phyloP scores from a whole-genome alignment of 495 filamentous ascomycete species.

The Xylaria castorea region DNA sequence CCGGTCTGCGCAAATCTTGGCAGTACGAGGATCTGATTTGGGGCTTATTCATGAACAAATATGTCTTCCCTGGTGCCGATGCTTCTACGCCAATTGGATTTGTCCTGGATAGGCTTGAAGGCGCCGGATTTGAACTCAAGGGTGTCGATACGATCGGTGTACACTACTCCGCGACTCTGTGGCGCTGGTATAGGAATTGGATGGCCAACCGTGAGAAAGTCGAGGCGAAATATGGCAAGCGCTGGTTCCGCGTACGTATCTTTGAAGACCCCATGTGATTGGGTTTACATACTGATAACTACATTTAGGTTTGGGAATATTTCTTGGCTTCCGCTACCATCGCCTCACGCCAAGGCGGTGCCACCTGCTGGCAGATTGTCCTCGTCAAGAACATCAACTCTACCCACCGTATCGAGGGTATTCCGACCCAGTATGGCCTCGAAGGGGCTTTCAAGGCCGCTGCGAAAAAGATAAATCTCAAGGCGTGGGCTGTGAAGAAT shows the following conservation, averaged over 20 bases:
- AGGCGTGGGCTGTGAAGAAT: conserved; percentile 53
- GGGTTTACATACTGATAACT: neutral
- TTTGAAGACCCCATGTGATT: neutral
- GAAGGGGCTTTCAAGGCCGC: conserved; percentile 67
- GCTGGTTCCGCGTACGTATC: conserved; percentile 90
- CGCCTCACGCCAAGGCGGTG: conserved; percentile 87
- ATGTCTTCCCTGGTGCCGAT: conserved; percentile 88
- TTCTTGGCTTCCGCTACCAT: conserved; percentile 96
- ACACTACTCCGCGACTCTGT: conserved; percentile 96
- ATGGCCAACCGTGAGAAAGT: conserved; percentile 95
- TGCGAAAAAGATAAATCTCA: conserved; percentile 48
- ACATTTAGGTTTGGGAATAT: conserved; percentile 89
- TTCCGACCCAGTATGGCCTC: conserved; percentile 76
- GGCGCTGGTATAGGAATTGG: conserved; percentile 99
- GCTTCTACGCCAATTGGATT: conserved; percentile 80
- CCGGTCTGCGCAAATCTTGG: conserved; percentile 81
- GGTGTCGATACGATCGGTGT: conserved; percentile 86
- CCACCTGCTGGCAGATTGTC: conserved; percentile 95
- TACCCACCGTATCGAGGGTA: conserved; percentile 89
- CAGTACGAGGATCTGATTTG: conserved; percentile 89
- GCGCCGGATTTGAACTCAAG: conserved; percentile 81
- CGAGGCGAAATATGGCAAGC: conserved; percentile 89
- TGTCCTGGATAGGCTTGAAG: conserved; percentile 72
- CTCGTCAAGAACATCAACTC: conserved; percentile 98
- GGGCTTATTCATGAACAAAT: conserved; percentile 93